phyloP scores from a whole-genome alignment of 176 grass and related monocot genomes.

The Phyllostachys edulis region DNA sequence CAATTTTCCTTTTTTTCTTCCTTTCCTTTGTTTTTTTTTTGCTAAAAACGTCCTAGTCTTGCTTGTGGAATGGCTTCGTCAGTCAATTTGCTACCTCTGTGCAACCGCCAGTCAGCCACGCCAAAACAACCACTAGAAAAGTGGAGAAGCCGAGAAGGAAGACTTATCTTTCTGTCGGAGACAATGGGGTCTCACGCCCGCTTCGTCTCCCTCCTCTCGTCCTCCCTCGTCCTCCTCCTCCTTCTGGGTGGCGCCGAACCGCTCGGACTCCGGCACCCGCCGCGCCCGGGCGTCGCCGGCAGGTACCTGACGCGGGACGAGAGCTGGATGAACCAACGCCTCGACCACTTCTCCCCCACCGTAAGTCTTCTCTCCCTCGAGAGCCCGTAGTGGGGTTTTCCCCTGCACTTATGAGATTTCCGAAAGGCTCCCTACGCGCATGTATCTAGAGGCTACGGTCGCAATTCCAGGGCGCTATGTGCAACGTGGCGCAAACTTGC shows the following conservation, averaged over 20 bases:
- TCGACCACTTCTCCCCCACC: constrained; percentile 95
- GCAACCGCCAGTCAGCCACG: neutral
- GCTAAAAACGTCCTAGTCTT: no score
- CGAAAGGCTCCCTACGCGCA: neutral
- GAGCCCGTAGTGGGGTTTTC: neutral
- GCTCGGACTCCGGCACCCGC: constrained; percentile 32
- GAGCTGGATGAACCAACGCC: constrained; percentile 78
- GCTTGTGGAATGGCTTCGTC: no score
- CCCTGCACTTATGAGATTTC: neutral
- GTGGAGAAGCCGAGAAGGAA: neutral
- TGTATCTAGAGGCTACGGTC: neutral
- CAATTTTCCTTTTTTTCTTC: neutral
- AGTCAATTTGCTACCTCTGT: neutral
- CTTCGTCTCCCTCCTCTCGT: constrained; percentile 29
- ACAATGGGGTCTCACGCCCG: constrained; percentile 18
- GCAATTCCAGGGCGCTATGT: neutral
- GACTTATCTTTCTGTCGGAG: neutral
- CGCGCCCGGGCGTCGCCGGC: neutral
- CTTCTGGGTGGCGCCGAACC: constrained; percentile 28
- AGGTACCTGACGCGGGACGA: constrained; percentile 63
- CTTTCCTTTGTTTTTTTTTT: no score
- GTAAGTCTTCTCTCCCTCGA: constrained; percentile 22
- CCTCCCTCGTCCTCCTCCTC: constrained; percentile 23
- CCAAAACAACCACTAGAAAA: neutral
- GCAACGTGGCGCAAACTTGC: neutral